Conservation (phyloP, 305 asterid species). For the Solanum hybrid region DNA sequence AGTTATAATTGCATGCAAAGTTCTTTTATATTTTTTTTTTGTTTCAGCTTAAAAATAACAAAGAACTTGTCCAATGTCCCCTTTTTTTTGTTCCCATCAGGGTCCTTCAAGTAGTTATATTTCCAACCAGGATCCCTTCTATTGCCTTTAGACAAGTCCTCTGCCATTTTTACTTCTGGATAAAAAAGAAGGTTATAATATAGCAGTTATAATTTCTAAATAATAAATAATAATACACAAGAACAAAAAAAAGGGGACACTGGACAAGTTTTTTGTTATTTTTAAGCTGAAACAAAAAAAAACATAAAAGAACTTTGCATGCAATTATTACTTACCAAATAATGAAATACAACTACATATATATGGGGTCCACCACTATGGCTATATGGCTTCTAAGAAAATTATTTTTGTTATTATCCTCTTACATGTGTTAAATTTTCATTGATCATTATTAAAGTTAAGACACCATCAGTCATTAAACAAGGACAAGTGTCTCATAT, state of each 20-base stretch:
- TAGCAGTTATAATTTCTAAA: neutral
- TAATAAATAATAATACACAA: neutral
- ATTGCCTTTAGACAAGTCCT: neutral
- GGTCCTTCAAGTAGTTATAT: neutral
- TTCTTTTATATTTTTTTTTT: neutral
- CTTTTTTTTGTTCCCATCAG: neutral
- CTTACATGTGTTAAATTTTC: too few species aligned
- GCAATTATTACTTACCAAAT: neutral
- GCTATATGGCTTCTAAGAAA: neutral
- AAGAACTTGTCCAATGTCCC: neutral
- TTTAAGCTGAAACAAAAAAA: neutral
- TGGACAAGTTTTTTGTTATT: neutral
- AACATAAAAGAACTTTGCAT: neutral
- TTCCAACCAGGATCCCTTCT: neutral
- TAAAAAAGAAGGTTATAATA: neutral
- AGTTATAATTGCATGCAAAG: neutral
- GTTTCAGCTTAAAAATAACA: neutral
- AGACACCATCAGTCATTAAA: neutral
- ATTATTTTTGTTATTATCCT: neutral
- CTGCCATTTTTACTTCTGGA: neutral
- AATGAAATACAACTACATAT: neutral
- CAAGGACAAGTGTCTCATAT: neutral
- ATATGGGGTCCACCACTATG: neutral
- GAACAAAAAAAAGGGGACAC: neutral
- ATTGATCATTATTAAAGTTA: neutral